Base-by-base conservation (phyloP, 2,329 filamentous ascomycete genomes). In the Cercospora brassicicola region DNA sequence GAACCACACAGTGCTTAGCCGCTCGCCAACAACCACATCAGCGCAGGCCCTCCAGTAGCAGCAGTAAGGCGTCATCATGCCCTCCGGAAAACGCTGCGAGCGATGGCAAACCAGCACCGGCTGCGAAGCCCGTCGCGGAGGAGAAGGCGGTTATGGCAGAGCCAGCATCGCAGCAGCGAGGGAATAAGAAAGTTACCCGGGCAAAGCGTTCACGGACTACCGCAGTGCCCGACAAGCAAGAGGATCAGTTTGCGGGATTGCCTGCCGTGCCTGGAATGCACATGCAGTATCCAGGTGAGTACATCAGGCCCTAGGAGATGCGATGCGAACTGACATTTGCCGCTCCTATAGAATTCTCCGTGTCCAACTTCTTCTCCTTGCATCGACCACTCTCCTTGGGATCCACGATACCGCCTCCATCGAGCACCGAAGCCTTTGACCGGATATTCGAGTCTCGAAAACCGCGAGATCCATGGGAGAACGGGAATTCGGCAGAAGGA, bases 291-390 rank as follows among this genome's bases (percentile, higher is more conserved):
- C 42, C 48, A 33, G 68, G 68, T 70, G 20, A 57, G 62, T 30
- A 33, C 3, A 11, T 11, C 39, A 6, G 42, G 51, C n/a, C n/a
- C 4, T n/a, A 36, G 13, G 28, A 33, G 20, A 42, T 45, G 13
- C 9, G 11, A 8, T 55, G 31, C 23, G 30, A 23, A 28, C 59
- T 62, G 30, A 11, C 71, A 4, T 73, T 59, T 26, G 53, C 28
- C 67, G 18, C 30, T 30, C 9, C 15, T 57, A 4, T 13, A 98
- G 95, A 96, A 77, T 86, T 98, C 69, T 90, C 91, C 71, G 85
- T 97, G 56, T 95, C 94, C 7, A 91, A 91, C 68, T 98, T 99
- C 85, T 98, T 98, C 84, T 96, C 94, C 71, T 90, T 96, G 73
- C 93, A 99, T 82, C 90, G 95, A 69, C 95, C 95, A 56, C 94